These are phyloP conservation scores for Cyathus olla DNA, from an alignment of 1,284 basidiomycete species.

Conservation along the genomic window DNA sequence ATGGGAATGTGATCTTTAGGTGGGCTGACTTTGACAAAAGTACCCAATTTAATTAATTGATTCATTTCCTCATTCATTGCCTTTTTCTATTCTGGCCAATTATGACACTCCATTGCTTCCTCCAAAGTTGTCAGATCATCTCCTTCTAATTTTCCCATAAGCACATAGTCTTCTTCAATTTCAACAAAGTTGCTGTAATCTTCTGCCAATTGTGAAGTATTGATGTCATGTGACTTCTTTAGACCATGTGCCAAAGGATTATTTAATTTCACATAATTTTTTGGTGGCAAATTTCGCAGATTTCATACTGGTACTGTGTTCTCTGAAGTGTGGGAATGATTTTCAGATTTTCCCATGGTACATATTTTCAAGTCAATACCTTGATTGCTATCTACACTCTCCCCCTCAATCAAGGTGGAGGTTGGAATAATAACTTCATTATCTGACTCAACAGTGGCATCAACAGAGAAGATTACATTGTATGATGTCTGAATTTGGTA, in stretches of 20 bases:
- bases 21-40: not conserved
- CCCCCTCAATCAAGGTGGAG: not conserved
- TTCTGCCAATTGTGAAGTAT: no score
- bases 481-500: not conserved
- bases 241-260: not conserved
- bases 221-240: not conserved
- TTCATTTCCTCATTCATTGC: not conserved
- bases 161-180: not conserved
- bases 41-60: not conserved
- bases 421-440: not conserved
- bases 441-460: not conserved
- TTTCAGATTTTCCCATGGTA: no score
- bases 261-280: not conserved
- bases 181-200: no score
- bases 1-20: not conserved
- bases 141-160: not conserved
- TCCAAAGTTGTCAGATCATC: not conserved
- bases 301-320: no score
- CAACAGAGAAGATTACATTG: not conserved
- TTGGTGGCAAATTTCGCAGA: not conserved
- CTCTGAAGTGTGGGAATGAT: no score
- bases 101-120: not conserved
- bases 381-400: not conserved
- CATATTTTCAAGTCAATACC: not conserved
- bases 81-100: not conserved